These are phyloP conservation scores for Phylloporus arenicola DNA, from an alignment of 768 basidiomycete genomes.

Conservation along the genomic window DNA sequence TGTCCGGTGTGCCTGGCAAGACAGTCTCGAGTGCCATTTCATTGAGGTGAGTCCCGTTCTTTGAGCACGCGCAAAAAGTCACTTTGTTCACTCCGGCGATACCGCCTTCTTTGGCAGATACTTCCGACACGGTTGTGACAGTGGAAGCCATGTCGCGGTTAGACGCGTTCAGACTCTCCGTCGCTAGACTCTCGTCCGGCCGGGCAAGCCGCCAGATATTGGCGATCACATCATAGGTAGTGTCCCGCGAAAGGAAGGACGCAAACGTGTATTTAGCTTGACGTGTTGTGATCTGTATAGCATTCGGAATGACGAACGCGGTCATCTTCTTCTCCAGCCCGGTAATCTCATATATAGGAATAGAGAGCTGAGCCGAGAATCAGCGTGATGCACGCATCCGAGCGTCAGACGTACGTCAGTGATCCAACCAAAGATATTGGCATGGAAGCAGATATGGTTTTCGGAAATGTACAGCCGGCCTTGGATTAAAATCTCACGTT, in stretches of 20 bases:
- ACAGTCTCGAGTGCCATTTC: slow-evolving; percentile 74
- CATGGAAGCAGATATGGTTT: slow-evolving; percentile 99
- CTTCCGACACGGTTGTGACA: slow-evolving; percentile 17
- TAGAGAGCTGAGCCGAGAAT: slow-evolving; percentile 53
- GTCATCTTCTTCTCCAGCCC: slow-evolving; percentile 96
- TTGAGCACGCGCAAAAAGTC: slow-evolving; percentile 72
- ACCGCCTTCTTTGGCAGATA: neutral
- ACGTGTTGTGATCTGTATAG: slow-evolving; percentile 82
- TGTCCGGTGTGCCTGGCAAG: slow-evolving; percentile 88
- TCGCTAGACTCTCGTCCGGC: slow-evolving; percentile 48
- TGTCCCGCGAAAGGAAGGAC: slow-evolving; percentile 93
- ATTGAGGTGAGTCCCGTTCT: slow-evolving; percentile 59
- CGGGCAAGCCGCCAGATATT: slow-evolving; percentile 94
- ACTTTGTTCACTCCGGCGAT: slow-evolving; percentile 39
- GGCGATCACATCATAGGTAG: slow-evolving; percentile 90
- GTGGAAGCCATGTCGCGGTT: slow-evolving; percentile 16
- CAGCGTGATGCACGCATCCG: slow-evolving; percentile 3
- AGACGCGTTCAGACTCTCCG: slow-evolving; percentile 14
- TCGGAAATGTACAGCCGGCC: slow-evolving; percentile 96
- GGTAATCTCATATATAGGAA: slow-evolving; percentile 84
- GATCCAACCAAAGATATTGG: slow-evolving; percentile 99
- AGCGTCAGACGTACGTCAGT: slow-evolving; percentile 67
- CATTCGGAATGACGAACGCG: slow-evolving; percentile 95
- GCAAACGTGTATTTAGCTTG: slow-evolving; percentile 89
- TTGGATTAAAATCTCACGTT: slow-evolving; percentile 94